These are phyloP conservation scores for Echeveria elegans DNA, from an alignment of 164 flowering plant species.

Conservation along the genomic window DNA sequence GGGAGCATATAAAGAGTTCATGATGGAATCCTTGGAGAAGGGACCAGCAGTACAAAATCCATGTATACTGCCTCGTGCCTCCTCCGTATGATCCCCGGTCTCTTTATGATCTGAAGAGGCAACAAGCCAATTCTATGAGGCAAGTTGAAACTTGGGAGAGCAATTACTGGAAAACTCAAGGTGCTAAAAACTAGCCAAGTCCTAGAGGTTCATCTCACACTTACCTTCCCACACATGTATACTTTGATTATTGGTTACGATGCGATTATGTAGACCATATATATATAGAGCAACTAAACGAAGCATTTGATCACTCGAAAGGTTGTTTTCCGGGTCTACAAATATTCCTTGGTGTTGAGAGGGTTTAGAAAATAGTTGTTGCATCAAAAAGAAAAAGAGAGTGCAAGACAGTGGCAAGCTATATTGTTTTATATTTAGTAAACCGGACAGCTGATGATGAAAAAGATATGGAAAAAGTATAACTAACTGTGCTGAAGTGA, in stretches of 20 bases:
- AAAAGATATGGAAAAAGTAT: background rate
- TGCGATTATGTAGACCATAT: background rate
- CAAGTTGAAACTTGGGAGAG: constrained; percentile 13
- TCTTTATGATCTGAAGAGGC: constrained; percentile 1
- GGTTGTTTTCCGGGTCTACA: background rate
- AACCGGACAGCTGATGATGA: background rate
- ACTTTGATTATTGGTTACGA: background rate
- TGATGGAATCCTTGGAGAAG: constrained; percentile 15
- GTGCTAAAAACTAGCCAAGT: constrained; percentile 6
- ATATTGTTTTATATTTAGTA: background rate
- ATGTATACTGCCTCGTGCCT: constrained; percentile 12
- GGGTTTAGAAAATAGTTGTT: background rate
- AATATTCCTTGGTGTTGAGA: no score
- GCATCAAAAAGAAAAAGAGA: background rate
- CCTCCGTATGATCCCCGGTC: constrained; percentile 9
- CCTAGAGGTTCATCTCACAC: background rate
- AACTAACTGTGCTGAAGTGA: background rate
- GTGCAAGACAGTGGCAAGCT: background rate
- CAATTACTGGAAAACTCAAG: background rate
- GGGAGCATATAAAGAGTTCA: background rate
- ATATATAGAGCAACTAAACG: background rate
- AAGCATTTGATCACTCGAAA: background rate
- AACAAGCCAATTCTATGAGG: constrained; percentile 5
- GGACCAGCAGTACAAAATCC: constrained; percentile 9
- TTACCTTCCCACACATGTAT: background rate